These are phyloP conservation scores for Quercus agrifolia DNA, from an alignment of 306 rosid species.

Conservation along the genomic window DNA sequence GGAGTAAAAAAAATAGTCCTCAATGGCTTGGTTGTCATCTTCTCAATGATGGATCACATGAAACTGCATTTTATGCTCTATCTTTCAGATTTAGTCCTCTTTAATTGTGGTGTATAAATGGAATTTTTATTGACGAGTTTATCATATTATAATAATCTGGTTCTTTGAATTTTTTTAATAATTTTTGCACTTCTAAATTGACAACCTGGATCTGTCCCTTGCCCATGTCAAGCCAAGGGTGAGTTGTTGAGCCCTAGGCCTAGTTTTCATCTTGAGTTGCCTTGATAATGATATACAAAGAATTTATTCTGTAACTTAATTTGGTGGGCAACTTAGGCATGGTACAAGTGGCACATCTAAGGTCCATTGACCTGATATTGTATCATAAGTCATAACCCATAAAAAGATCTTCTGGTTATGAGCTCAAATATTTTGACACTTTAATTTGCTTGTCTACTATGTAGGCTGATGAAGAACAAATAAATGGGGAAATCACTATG, in stretches of 20 bases:
- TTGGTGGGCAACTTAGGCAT: too few species aligned
- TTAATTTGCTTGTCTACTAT: constrained; percentile 1
- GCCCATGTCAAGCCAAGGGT: neutral
- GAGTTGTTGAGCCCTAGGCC: neutral
- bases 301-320: neutral
- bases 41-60: neutral
- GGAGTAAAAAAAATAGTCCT: neutral
- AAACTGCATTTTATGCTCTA: neutral
- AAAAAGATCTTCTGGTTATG: neutral
- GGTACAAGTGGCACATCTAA: neutral
- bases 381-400: neutral
- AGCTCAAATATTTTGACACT: neutral
- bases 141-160: neutral
- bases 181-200: neutral
- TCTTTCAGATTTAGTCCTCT: neutral
- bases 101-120: too few species aligned
- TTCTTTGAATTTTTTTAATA: neutral
- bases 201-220: neutral
- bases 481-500: constrained; percentile 11
- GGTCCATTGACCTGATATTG: neutral
- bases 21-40: neutral
- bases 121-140: neutral
- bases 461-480: constrained; percentile 2
- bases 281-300: neutral
- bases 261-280: neutral